Base-by-base conservation (phyloP, 805 yeast genomes). In the Scheffersomyces ergatensis region DNA sequence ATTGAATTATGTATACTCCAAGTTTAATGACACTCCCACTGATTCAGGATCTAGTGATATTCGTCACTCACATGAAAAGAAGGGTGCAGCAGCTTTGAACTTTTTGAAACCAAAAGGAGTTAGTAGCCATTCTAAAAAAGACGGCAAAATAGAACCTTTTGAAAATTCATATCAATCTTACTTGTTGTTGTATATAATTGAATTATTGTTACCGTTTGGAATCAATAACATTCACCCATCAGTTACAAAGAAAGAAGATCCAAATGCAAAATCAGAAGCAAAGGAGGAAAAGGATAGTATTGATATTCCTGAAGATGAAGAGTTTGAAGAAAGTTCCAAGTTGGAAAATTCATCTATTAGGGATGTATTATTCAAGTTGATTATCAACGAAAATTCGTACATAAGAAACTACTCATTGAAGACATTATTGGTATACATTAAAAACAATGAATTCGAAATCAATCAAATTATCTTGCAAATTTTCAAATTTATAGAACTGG, bases 331-430 rank as follows among this genome's bases (percentile, higher is more conserved):
- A 39, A 62, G 55, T 27, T 45, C 34, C 33, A 32, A 30, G 25
- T 40, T 27, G 51, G 56, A 45, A 37, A 50, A 3, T 17, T 54
- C 63, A 13, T 64, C 60, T 33, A 45, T 67, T 17, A 53, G 58
- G 17, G 65, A 59, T 17, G 45, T 60, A 15, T 51, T 70, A 4
- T 48, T 69, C 36, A 52, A 54, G 25, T 52, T 70, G 33, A 44
- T 67, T 6, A 53, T 63, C 35, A 70, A 64, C 39, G 55, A 64
- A 12, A 51, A 59, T 33, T 58, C 56, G 8, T 57, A 62, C 34
- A 69, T 65, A 29, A 43, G 75, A 34, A 65, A 62, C 43, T 65
- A 60, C 47, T 60, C 71, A 2, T 51, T 67, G 35, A 47, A 47
- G 16, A 47, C 70, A 2, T 51, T 70, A 16, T 44, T 66, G 24